Evolutionary conservation across 345 rosid genomes (phyloP), one percentile per base, ranked within the genome.

Genomic region (Durio zibethinus): DNA sequence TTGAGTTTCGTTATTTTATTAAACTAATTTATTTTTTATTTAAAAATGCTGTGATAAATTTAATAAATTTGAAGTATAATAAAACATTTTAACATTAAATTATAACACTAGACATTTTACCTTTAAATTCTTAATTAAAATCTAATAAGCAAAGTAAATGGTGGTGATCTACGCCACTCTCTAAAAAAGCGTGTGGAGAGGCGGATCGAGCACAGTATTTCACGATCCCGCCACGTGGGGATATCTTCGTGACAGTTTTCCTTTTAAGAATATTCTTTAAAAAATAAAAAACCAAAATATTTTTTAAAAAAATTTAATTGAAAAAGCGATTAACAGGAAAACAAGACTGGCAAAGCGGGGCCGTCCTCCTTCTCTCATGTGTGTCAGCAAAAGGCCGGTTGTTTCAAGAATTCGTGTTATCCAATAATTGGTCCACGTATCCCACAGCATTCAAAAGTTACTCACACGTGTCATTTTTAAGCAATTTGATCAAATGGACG

Each of bases 331-430:
- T 16, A 61, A 47, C 10, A 72, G 10, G 23, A 20, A 63, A 48
- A 75, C 25, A 64, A 64, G 72, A 50, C 50, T 59, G 72, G 71
- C 45, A 48, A 61, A 20, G 70, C 29, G 9, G 72, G 78, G 78
- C 65, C 73, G 56, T 7, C 52, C 31, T 10, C 7, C n/a, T 67
- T 2, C 52, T 20, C 9, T 1, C 97, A 86, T 89, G 94, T 89
- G 94, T 90, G 94, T 87, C 90, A 86, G 84, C n/a, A 38, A 83
- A 82, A 87, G 84, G 66, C 4, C 38, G 83, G 85, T 76, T 80
- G 80, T 72, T 68, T 77, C 20, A 72, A 42, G 77, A 29, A 35
- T 7, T 33, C 72, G 90, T 89, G 93, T 83, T 80, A 0, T 0
- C 0, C 0, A 3, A 0, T 73, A 14, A 92, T 89, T 90, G 90